phyloP scores from a whole-genome alignment of 2,329 filamentous ascomycete species.

The Periconia macrospinosa region DNA sequence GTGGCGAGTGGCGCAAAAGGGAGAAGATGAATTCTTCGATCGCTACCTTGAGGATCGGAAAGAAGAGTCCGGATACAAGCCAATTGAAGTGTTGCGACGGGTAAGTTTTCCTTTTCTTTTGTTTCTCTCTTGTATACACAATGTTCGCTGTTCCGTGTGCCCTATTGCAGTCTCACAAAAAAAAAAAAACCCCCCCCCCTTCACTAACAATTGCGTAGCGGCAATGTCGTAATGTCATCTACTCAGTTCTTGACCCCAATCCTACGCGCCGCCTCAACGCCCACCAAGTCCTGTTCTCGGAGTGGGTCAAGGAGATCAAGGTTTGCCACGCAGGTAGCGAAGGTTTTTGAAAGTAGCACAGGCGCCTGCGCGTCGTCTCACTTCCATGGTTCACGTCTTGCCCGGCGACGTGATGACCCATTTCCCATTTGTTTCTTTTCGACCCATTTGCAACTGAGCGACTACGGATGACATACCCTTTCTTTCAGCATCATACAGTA shows the following conservation, averaged over 20 bases:
- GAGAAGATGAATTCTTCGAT: conserved; percentile 96
- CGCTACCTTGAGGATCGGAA: conserved; percentile 90
- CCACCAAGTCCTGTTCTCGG: conserved; percentile 94
- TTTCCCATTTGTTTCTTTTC: conserved; percentile 23
- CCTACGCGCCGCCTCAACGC: conserved; percentile 90
- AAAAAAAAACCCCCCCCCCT: no score
- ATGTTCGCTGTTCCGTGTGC: neutral
- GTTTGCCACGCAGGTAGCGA: conserved; percentile 96
- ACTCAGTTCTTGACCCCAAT: conserved; percentile 96
- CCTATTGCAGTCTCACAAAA: neutral
- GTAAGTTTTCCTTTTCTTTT: conserved; percentile 60
- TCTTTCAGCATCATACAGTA: conserved; percentile 39
- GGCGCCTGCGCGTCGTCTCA: conserved; percentile 6
- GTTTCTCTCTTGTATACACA: neutral
- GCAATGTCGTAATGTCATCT: conserved; percentile 97
- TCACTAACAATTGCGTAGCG: conserved; percentile 60
- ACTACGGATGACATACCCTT: conserved; percentile 42
- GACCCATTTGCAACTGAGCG: conserved; percentile 26
- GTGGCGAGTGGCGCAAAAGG: conserved; percentile 95
- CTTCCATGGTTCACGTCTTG: neutral
- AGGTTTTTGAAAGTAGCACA: conserved; percentile 65
- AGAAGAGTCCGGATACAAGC: conserved; percentile 93
- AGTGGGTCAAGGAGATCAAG: conserved; percentile 98
- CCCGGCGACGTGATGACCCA: conserved; percentile 15
- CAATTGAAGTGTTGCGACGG: conserved; percentile 92